Conservation (phyloP, 1,284 basidiomycete species). For the Afroboletus lepidellus region DNA sequence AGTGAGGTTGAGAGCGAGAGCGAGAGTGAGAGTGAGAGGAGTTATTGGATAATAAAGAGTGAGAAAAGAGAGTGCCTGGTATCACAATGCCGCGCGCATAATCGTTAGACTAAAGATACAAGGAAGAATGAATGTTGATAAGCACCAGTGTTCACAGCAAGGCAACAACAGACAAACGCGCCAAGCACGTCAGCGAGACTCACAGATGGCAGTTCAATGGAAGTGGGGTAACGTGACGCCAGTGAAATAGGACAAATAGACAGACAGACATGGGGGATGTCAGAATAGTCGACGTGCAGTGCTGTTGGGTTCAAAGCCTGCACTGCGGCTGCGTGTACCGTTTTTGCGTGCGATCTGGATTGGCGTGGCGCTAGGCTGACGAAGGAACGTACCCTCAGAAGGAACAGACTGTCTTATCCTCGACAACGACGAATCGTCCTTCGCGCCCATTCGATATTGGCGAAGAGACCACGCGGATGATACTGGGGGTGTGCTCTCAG, state of each 20-base stretch:
- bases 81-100: conserved; percentile 8
- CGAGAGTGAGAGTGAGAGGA: neutral
- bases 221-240: neutral
- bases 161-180: conserved; percentile 2
- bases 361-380: conserved; percentile 28
- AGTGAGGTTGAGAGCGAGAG: neutral
- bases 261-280: neutral
- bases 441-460: conserved; percentile 12
- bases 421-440: conserved; percentile 14
- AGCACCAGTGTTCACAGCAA: conserved; percentile 8
- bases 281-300: conserved; percentile 16
- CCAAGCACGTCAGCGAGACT: conserved; percentile 13
- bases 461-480: conserved; percentile 23
- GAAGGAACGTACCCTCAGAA: conserved; percentile 21
- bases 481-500: conserved; percentile 32
- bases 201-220: conserved; percentile 10
- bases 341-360: conserved; percentile 23
- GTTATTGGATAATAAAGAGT: neutral
- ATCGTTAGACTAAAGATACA: conserved; percentile 17
- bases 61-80: neutral
- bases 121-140: conserved; percentile 6
- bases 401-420: conserved; percentile 5
- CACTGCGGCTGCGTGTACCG: conserved; percentile 28
- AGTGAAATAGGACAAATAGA: neutral
- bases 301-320: conserved; percentile 18